These are phyloP conservation scores for Periconia sp. DNA, from an alignment of 2,329 filamentous ascomycete genomes.

Conservation along the genomic window DNA sequence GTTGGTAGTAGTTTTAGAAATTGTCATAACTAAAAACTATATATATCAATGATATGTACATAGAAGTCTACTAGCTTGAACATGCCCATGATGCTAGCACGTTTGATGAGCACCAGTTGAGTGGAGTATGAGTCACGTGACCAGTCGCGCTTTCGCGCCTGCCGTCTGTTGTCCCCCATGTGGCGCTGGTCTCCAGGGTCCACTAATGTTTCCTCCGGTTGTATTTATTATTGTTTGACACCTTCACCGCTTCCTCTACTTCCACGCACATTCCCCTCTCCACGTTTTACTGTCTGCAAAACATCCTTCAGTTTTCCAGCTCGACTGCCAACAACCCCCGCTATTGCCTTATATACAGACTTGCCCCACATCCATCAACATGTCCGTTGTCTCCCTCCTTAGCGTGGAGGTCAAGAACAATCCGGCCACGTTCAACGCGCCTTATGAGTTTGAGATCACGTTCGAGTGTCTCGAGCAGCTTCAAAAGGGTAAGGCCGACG, in stretches of 20 bases:
- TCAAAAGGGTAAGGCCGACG: conserved; percentile 71
- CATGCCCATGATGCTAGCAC: too few relatives aligned
- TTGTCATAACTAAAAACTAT: too few relatives aligned
- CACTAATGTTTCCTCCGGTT: background rate
- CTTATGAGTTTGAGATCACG: conserved; percentile 97
- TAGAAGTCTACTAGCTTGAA: too few relatives aligned
- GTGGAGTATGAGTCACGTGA: too few relatives aligned
- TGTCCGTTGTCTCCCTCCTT: conserved; percentile 96
- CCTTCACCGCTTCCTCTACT: conserved; percentile 4
- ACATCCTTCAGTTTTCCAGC: background rate
- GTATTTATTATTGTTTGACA: background rate
- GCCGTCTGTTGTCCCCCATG: too few relatives aligned
- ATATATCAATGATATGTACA: too few relatives aligned
- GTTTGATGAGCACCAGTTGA: too few relatives aligned
- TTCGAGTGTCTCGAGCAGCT: conserved; percentile 96
- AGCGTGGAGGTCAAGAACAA: conserved; percentile 97
- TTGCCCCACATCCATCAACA: conserved; percentile 48
- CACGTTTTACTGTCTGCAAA: background rate
- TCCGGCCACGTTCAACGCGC: conserved; percentile 87
- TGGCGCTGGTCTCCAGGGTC: conserved; percentile 1
- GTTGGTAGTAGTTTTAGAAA: too few relatives aligned
- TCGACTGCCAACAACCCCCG: background rate
- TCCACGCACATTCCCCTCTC: background rate
- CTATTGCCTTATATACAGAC: conserved; percentile 1
- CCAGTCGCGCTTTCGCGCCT: too few relatives aligned